Evolutionary conservation across 768 basidiomycete genomes (phyloP), one percentile per base, ranked within the genome.

Genomic region (Auriculariales sp.): DNA sequence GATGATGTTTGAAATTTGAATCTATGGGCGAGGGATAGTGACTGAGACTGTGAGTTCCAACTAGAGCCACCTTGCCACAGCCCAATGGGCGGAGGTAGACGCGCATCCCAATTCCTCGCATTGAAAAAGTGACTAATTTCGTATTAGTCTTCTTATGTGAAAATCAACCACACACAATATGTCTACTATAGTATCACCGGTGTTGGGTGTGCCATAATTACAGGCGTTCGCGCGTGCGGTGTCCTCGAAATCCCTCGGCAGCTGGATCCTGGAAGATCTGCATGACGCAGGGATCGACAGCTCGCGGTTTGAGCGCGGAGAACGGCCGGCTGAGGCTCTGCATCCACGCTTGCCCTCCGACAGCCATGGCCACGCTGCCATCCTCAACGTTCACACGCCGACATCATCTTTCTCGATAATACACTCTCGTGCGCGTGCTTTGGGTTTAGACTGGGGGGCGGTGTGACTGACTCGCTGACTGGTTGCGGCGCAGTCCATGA

Each of bases 311-410:
- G 31, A 32, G 31, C 7, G 7, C 31, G 22, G 39, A 25, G 19
- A 44, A 44, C 4, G 12, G 36, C 36, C 36, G 36, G 17, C 17
- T 39, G 36, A 36, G 35, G n/a, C 35, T n/a, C 35, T 36, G n/a
- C 35, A 36, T n/a, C 35, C 22, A n/a, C 35, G 35, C 22, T 36
- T 36, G 35, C 35, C 35, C 15, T 32, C 9, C 39, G 19, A 19
- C 12, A 12, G 15, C 39, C 14, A 24, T 19, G 39, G 27, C 34
- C 4, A 35, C 46, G 19, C 46, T 17, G 14, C 47, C 17, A 63
- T 86, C 32, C 64, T 90, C 49, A 75, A 83, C 56, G 72, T 89
- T 19, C 88, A 90, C 56, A 88, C 88, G 0, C 88, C 87, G 0
- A 61, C 69, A 1, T 73, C 78, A 4, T 89, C 87, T 9, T 79